Percentiles rank a stretch among this genome's conserved stretches.
Conservation (phyloP, 306 rosid genomes). For the Canavalia ensiformis region DNA sequence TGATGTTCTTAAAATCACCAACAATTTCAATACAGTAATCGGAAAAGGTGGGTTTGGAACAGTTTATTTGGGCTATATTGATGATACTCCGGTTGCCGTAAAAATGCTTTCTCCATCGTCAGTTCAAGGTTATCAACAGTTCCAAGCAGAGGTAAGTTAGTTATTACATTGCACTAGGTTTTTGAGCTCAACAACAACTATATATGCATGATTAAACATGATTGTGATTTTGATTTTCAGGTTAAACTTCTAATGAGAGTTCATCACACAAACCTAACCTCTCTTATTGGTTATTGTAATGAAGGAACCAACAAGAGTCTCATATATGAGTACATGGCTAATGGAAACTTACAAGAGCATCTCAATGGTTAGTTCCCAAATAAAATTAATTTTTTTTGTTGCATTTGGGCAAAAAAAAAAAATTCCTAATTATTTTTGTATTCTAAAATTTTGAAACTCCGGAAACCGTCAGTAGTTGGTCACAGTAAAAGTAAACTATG, state of each 20-base stretch:
- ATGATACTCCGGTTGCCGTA: slow-evolving; percentile 59
- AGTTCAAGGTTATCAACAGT: slow-evolving; percentile 55
- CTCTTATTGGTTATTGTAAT: slow-evolving; percentile 52
- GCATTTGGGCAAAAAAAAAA: neutral
- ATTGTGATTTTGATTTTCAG: slow-evolving; percentile 1
- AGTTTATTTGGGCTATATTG: slow-evolving; percentile 54
- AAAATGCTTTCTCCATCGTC: slow-evolving; percentile 64
- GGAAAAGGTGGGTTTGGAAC: slow-evolving; percentile 65
- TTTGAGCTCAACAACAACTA: neutral
- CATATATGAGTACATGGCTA: slow-evolving; percentile 54
- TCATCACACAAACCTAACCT: slow-evolving; percentile 55
- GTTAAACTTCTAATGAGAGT: slow-evolving; percentile 50
- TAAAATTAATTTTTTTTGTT: neutral
- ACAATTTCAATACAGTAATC: slow-evolving; percentile 49
- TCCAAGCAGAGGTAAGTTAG: slow-evolving; percentile 60
- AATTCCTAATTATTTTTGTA: neutral
- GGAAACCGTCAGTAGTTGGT: neutral
- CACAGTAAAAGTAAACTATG: too few relatives aligned
- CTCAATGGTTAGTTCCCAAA: slow-evolving; percentile 50
- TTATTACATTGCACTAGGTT: neutral
- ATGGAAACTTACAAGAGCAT: slow-evolving; percentile 47
- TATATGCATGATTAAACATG: neutral
- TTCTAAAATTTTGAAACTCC: neutral
- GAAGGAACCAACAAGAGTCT: slow-evolving; percentile 48
- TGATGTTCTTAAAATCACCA: slow-evolving; percentile 53